Percentiles rank a stretch among this genome's conserved stretches.
Evolutionary conservation across 176 grass and related monocot genomes (phyloP).

Genomic region (Otatea glauca): DNA sequence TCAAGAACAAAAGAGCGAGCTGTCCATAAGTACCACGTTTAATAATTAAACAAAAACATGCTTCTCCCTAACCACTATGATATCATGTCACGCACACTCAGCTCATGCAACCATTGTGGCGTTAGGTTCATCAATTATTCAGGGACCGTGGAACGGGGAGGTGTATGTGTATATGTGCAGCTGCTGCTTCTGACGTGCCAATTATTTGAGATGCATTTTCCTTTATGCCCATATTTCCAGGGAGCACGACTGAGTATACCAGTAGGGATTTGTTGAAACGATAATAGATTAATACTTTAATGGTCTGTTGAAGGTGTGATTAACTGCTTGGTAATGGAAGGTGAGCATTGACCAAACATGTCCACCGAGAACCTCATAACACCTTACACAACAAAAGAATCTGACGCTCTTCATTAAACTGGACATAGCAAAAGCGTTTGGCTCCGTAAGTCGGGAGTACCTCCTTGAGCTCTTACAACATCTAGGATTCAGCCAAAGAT

Average conservation of each 20-base stretch:
- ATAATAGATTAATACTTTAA: background rate
- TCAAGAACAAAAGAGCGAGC: background rate
- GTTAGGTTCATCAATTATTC: background rate
- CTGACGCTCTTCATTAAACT: too few relatives aligned
- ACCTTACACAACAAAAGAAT: too few relatives aligned
- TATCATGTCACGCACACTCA: background rate
- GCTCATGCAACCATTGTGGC: background rate
- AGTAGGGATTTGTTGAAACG: background rate
- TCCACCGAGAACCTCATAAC: too few relatives aligned
- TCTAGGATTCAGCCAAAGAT: too few relatives aligned
- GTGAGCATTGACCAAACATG: too few relatives aligned
- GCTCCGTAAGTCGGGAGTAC: too few relatives aligned
- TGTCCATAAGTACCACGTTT: background rate
- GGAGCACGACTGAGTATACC: background rate
- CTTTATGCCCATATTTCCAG: background rate
- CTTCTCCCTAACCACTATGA: background rate
- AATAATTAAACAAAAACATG: background rate
- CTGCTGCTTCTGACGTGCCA: background rate
- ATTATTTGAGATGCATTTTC: background rate
- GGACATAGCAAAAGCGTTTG: too few relatives aligned
- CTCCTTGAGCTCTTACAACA: too few relatives aligned
- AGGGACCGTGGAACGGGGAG: background rate
- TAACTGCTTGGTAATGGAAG: too few relatives aligned
- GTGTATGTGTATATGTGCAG: background rate
- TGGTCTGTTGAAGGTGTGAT: too few relatives aligned